These are phyloP conservation scores for Pterocarpus macrocarpus DNA, from an alignment of 306 rosid species.

Conservation along the genomic window DNA sequence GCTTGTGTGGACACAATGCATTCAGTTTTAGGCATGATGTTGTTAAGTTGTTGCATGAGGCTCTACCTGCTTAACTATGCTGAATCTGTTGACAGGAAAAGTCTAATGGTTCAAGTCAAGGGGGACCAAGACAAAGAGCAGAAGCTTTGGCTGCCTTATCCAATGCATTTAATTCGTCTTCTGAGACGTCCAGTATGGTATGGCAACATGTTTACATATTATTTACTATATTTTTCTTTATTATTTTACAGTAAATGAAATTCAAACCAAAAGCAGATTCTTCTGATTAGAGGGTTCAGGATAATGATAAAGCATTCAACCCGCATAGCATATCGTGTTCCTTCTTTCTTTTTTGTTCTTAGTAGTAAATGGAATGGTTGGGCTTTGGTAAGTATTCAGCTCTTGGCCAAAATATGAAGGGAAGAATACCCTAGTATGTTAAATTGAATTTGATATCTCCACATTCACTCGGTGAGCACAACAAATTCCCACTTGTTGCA, in stretches of 20 bases:
- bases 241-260: slow-evolving; percentile 36
- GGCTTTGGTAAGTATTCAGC: neutral
- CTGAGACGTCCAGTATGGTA: slow-evolving; percentile 56
- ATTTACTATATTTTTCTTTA: slow-evolving; percentile 2
- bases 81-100: slow-evolving; percentile 56
- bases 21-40: neutral
- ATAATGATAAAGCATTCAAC: slow-evolving; percentile 33
- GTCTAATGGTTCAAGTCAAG: slow-evolving; percentile 59
- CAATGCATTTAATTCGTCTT: slow-evolving; percentile 81
- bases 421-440: neutral
- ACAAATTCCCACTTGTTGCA: neutral
- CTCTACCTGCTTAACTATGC: slow-evolving; percentile 26
- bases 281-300: slow-evolving; percentile 10
- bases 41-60: neutral
- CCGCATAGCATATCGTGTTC: neutral
- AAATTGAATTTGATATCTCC: slow-evolving; percentile 9
- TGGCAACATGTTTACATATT: slow-evolving; percentile 19
- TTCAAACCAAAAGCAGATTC: slow-evolving; percentile 27
- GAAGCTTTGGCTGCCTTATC: slow-evolving; percentile 68
- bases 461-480: neutral
- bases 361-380: slow-evolving; percentile 2
- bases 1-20: too few relatives aligned
- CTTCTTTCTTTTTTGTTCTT: neutral
- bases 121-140: slow-evolving; percentile 71
- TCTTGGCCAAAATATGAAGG: neutral